Evolutionary conservation across 2,329 filamentous ascomycete genomes (phyloP), one percentile per base, ranked within the genome.

Genomic region (Ambrosiella cleistominuta): DNA sequence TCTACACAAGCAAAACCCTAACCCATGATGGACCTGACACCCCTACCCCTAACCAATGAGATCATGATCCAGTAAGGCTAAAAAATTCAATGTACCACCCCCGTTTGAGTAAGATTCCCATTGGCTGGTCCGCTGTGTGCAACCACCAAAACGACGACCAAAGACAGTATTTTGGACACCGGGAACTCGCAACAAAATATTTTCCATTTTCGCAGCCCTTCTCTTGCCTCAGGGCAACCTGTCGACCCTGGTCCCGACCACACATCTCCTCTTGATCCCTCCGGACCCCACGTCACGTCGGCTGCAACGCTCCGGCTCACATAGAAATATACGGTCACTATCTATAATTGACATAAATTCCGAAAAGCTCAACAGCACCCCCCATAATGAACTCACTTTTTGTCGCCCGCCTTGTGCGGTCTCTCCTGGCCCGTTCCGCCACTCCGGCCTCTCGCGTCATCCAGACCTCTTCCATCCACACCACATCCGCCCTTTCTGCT

Each of bases 401-500:
- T 37, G 45, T 60, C 35, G 40, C 56, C 38, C 59, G 60, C 40
- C 60, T 57, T 36, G 52, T 52, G 39, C 49, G 56, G 60, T 39
- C 60, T 8, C 53, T 59, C n/a, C 40, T 57, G 40, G 40, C 57
- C 17, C 56, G 53, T 38, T 54, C 56, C 7, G 35, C 37, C 47
- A 40, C 64, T 55, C 57, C 64, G 38, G 52, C 64, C 57, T 40
- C 65, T 58, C 62, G 64, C 60, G 57, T 65, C 60, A 63, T 67
- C 39, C 19, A 49, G 9, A 13, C 42, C 40, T 27, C 37, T 40
- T 35, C 27, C 59, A 78, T 81, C 66, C 77, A 80, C 69, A 77
- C 69, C 66, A 77, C 77, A 52, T 68, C 73, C 52, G 67, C 70
- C 52, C 70, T 75, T 40, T 66, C 70, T 62, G 72, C 70, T 61